phyloP scores from a whole-genome alignment of 1,284 basidiomycete genomes.

The Abortiporus biennis region DNA sequence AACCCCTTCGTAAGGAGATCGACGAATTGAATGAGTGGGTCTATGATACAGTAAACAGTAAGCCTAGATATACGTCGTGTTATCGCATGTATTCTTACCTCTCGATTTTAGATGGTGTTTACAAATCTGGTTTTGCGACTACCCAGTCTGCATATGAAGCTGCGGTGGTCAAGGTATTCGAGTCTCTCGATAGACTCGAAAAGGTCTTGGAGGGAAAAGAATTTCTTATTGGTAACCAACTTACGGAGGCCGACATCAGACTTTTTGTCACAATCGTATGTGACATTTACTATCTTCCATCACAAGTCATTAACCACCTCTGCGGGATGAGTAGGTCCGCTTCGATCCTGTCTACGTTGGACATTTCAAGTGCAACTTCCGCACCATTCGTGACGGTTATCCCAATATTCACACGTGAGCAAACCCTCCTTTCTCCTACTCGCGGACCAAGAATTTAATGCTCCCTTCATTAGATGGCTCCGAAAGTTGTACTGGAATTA shows the following conservation, averaged over 20 bases:
- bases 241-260: slow-evolving; percentile 92
- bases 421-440: neutral
- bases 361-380: slow-evolving; percentile 94
- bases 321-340: slow-evolving; percentile 31
- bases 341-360: slow-evolving; percentile 87
- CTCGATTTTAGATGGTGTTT: slow-evolving; percentile 63
- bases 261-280: slow-evolving; percentile 88
- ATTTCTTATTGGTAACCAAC: slow-evolving; percentile 73
- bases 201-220: slow-evolving; percentile 72
- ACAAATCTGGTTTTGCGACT: slow-evolving; percentile 87
- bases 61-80: slow-evolving; percentile 16
- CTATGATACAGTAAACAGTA: slow-evolving; percentile 79
- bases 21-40: slow-evolving; percentile 88
- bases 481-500: slow-evolving; percentile 90
- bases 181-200: slow-evolving; percentile 79
- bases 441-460: neutral
- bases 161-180: slow-evolving; percentile 69
- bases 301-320: neutral
- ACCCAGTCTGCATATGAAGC: slow-evolving; percentile 79
- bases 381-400: slow-evolving; percentile 73
- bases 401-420: slow-evolving; percentile 70
- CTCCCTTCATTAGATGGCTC: slow-evolving; percentile 53
- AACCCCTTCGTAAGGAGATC: slow-evolving; percentile 68
- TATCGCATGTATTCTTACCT: neutral
- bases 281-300: slow-evolving; percentile 9